These are phyloP conservation scores for Poa annua DNA, from an alignment of 176 grass and related monocot genomes.

Conservation along the genomic window DNA sequence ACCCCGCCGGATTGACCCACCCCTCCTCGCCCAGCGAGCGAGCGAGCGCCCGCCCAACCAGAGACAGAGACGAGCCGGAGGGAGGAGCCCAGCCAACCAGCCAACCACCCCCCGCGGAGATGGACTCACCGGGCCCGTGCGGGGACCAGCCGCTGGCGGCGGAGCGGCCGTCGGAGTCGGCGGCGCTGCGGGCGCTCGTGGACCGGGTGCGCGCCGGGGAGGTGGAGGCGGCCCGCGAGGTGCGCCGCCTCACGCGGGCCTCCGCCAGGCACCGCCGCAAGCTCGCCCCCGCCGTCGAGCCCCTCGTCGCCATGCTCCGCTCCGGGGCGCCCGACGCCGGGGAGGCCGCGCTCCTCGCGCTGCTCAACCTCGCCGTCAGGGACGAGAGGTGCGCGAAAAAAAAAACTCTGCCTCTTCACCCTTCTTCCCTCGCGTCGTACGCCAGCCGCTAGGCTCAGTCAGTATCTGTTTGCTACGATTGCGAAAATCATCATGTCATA, in stretches of 20 bases:
- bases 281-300: constrained; percentile 66
- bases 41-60: background rate
- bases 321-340: constrained; percentile 31
- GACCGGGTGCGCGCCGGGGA: constrained; percentile 58
- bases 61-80: background rate
- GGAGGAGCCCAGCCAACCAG: background rate
- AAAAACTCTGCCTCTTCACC: background rate
- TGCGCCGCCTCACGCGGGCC: constrained; percentile 70
- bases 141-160: constrained; percentile 2
- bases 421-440: background rate
- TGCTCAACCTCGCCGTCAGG: constrained; percentile 90
- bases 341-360: constrained; percentile 76
- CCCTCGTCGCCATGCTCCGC: constrained; percentile 89
- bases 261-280: constrained; percentile 72
- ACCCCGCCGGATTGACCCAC: constrained; percentile 4
- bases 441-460: background rate
- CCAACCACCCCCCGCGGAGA: background rate
- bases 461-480: background rate
- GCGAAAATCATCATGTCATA: background rate
- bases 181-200: constrained; percentile 49
- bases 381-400: constrained; percentile 62
- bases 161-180: constrained; percentile 56
- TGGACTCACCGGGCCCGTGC: constrained; percentile 48
- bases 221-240: constrained; percentile 77
- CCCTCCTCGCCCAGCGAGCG: constrained; percentile 25